Evolutionary conservation across 805 yeast species (phyloP), one percentile per base, ranked within the genome.

Genomic region (Kazachstania psychrophila): DNA sequence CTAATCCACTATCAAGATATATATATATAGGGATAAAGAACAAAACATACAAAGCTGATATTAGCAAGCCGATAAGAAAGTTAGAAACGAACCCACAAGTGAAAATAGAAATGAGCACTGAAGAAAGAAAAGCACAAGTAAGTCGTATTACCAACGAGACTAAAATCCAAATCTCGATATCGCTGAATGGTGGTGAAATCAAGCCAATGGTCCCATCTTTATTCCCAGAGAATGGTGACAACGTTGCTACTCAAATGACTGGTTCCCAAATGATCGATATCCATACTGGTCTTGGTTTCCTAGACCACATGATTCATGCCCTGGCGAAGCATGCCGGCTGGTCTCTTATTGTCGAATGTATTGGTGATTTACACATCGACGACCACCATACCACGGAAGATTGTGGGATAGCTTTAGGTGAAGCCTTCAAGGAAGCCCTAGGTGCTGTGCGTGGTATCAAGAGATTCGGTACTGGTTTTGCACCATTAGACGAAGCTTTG

Each of bases 341-440:
- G 98, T 84, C 95, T 10, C 56, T 92, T 39, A 68, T 84, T 23
- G 72, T 92, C 14, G 94, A 82, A 56, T 89, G 97, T 61, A 73
- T 80, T 40, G 98, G 98, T 31, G 98, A 92, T 59, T 66, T 87
- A 48, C 94, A 87, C 60, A 88, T 92, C 37, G 98, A 92, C 60
- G 98, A 92, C 62, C 98, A 92, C 60, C 98, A 92, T 62, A 77
- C 95, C 1, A 81, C 95, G 4, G 98, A 92, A 61, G 98, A 92
- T 62, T 85, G 86, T 44, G 96, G 89, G 31, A 85, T 92, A 48
- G 87, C 96, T 1, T 65, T 92, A 23, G 98, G 98, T 7, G 67
- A 68, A 51, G 92, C 96, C 7, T 87, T 92, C 66, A 82, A 86
- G 52, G 64, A 79, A 49, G 97, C 97, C 1, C 62, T 92, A 42